A percentile compares a stretch with the other conserved stretches of the same genome.
These are phyloP conservation scores for Dichomitus squalens DNA, from an alignment of 1,284 basidiomycete species.

Conservation along the genomic window DNA sequence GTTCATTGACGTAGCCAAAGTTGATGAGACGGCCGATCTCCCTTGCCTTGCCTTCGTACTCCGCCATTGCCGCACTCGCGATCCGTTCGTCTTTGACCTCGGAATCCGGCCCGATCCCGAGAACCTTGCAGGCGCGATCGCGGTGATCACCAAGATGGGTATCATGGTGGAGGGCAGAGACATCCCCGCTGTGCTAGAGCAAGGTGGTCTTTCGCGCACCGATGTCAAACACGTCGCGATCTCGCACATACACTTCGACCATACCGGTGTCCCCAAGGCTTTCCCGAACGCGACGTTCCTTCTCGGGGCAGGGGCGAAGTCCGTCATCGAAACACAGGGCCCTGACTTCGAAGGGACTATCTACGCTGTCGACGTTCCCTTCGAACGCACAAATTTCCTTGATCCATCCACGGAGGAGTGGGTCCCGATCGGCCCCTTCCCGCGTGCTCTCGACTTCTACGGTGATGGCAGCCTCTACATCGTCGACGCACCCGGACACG, in stretches of 20 bases:
- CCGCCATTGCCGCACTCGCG: constrained; percentile 41
- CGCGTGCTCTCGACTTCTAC: constrained; percentile 52
- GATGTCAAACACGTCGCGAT: constrained; percentile 18
- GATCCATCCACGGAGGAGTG: constrained; percentile 3
- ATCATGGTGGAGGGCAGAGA: constrained; percentile 19
- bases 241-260: constrained; percentile 38
- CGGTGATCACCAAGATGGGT: neutral
- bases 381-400: constrained; percentile 42
- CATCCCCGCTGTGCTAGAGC: constrained; percentile 37
- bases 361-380: constrained; percentile 43
- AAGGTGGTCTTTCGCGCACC: constrained; percentile 43
- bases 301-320: constrained; percentile 37
- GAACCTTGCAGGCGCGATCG: constrained; percentile 29
- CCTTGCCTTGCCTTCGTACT: constrained; percentile 53
- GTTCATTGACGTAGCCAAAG: constrained; percentile 38
- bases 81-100: constrained; percentile 50
- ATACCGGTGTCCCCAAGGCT: constrained; percentile 33
- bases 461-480: constrained; percentile 60
- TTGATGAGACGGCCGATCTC: constrained; percentile 22
- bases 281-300: constrained; percentile 33
- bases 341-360: constrained; percentile 41
- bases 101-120: constrained; percentile 50
- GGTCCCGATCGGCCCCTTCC: constrained; percentile 49
- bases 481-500: constrained; percentile 57
- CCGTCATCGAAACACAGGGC: constrained; percentile 41